Base-by-base conservation (phyloP, 2,329 filamentous ascomycete genomes). In the Daldinia sp. region DNA sequence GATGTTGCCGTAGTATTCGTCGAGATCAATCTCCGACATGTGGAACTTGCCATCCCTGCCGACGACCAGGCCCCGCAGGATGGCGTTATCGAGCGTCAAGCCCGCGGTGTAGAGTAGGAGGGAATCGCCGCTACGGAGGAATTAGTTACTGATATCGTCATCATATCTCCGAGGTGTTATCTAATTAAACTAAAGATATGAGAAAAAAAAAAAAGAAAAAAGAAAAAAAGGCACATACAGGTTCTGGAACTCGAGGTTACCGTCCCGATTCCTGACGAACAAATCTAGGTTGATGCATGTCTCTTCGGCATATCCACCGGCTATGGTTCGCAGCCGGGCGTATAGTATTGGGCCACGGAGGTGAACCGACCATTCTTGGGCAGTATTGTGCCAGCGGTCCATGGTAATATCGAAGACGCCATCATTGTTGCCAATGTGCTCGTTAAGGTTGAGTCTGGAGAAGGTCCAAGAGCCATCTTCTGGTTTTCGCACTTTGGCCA, bases 1-100 rank as follows among this genome's bases (percentile, higher is more conserved):
- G 20, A 65, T 70, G 65, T 70, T 70, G 68, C 68, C 68, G 65
- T 60, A 65, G 39, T 65, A 54, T 50, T 70, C 42, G 65, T 68
- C 68, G 28, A 70, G 68, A 48, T 65, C 37, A 54, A 70, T 46
- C 56, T 65, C 62, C 23, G 68, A 70, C 20, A 53, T 35, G 50
- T 54, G 50, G 51, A 68, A 68, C 58, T 68, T 63, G 50, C 68
- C 68, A 51, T 70, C 65, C 28, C 58, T 65, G 44, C 65, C 65
- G 30, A 65, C 54, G 54, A 65, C 68, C 5, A 70, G 42, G 26
- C 65, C 68, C 26, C 62, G 48, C 12, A 70, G 55, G 33, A 33
- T 51, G 10, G 51, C 37, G 50, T 68, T 55, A 12, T 60, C 44
- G 30, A 70, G 65, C 37, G 59, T 42, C 39, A 70, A 44, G 41